Percentiles rank a stretch among this genome's conserved stretches.
Conservation (phyloP, 805 yeast genomes). For the Crinitomyces ghanaensis region DNA sequence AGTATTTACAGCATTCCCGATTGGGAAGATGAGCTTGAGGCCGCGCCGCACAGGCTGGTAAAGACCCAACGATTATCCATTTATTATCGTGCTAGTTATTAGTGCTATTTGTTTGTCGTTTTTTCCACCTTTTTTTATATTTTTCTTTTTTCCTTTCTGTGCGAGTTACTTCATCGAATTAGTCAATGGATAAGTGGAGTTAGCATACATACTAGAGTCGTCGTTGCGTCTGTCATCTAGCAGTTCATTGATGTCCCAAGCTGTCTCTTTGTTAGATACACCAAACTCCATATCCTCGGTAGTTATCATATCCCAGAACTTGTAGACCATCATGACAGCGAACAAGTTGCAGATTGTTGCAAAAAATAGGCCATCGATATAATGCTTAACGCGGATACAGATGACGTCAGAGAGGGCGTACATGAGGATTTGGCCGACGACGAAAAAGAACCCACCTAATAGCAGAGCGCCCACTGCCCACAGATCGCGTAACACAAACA, state of each 20-base stretch:
- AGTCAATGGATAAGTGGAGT: constrained; percentile 24
- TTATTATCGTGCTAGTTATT: too few species aligned
- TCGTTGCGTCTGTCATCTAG: constrained; percentile 22
- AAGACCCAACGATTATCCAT: too few species aligned
- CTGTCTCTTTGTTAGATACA: constrained; percentile 43
- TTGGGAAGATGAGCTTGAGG: too few species aligned
- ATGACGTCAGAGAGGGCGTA: constrained; percentile 58
- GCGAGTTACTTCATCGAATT: constrained; percentile 5
- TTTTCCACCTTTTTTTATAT: background rate
- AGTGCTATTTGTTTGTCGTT: background rate
- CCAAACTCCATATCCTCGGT: constrained; percentile 90
- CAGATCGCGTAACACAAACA: constrained; percentile 55
- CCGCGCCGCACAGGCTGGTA: too few species aligned
- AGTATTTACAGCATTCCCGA: too few species aligned
- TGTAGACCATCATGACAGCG: constrained; percentile 88
- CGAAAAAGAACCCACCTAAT: constrained; percentile 61
- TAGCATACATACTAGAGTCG: constrained; percentile 24
- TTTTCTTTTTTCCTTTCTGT: constrained; percentile 1
- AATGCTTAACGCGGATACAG: constrained; percentile 68
- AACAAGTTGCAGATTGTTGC: constrained; percentile 71
- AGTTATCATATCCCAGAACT: constrained; percentile 94
- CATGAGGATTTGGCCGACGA: constrained; percentile 64
- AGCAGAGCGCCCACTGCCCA: constrained; percentile 88
- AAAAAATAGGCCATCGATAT: constrained; percentile 81
- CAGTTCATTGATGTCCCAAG: constrained; percentile 27